A percentile compares a stretch with the other conserved stretches of the same genome.
These are phyloP conservation scores for Kuraishia hungarica DNA, from an alignment of 805 yeast genomes.

Conservation along the genomic window DNA sequence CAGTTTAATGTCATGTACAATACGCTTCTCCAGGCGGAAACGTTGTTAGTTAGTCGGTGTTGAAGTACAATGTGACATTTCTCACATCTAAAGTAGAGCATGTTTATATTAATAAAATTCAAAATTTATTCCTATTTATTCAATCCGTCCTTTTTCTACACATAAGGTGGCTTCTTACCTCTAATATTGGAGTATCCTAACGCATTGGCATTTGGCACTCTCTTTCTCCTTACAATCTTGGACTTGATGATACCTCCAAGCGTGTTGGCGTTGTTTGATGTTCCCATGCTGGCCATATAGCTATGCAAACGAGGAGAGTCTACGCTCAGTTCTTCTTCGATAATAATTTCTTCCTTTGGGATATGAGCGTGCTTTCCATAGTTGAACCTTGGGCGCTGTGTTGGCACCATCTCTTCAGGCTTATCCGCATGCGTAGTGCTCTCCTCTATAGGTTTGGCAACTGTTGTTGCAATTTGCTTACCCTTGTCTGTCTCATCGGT, in stretches of 20 bases:
- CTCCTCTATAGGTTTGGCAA: too few species aligned
- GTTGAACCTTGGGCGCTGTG: neutral
- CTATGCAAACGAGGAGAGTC: constrained; percentile 30
- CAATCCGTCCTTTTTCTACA: constrained; percentile 5
- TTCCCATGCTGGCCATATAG: constrained; percentile 9
- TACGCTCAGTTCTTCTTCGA: constrained; percentile 19
- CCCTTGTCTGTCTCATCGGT: neutral
- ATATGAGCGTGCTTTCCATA: constrained; percentile 8
- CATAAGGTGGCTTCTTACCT: constrained; percentile 36
- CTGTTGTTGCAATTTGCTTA: too few species aligned
- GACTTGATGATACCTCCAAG: constrained; percentile 17
- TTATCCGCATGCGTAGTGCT: neutral
- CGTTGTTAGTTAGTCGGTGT: neutral
- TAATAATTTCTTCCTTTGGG: constrained; percentile 16
- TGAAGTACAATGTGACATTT: neutral
- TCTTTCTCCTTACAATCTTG: constrained; percentile 33
- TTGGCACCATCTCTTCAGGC: neutral
- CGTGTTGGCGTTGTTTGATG: neutral
- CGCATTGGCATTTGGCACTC: constrained; percentile 40
- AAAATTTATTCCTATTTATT: neutral
- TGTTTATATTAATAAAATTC: neutral
- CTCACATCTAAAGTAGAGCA: too few species aligned
- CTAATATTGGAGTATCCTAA: constrained; percentile 35
- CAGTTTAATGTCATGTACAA: neutral
- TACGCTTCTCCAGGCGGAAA: neutral